phyloP scores from a whole-genome alignment of 768 basidiomycete species.

The Naematelia aurantialba region DNA sequence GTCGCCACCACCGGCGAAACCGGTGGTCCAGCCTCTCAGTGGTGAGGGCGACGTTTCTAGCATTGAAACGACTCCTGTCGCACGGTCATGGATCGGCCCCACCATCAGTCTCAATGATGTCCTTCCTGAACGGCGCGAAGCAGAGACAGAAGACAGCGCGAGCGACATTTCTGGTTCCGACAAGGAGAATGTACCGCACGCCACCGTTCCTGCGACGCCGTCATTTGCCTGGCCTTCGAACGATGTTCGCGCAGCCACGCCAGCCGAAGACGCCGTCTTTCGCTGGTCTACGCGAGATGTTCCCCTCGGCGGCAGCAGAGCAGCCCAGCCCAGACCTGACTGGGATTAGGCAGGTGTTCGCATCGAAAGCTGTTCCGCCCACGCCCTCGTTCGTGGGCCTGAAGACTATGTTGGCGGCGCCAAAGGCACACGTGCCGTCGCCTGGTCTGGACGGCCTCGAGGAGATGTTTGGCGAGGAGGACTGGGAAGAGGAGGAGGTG shows the following conservation, averaged over 20 bases:
- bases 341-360: slow-evolving; percentile 26
- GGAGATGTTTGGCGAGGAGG: slow-evolving; percentile 22
- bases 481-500: slow-evolving; percentile 5
- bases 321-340: slow-evolving; percentile 21
- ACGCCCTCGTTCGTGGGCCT: slow-evolving; percentile 40
- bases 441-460: slow-evolving; percentile 26
- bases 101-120: slow-evolving; percentile 1
- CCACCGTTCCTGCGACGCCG: slow-evolving; percentile 13
- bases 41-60: background rate
- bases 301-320: slow-evolving; percentile 17
- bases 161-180: background rate
- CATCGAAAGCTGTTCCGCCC: slow-evolving; percentile 13
- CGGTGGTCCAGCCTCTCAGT: background rate
- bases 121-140: background rate
- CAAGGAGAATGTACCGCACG: background rate
- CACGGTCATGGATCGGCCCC: background rate
- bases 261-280: slow-evolving; percentile 36
- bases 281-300: slow-evolving; percentile 24
- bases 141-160: background rate
- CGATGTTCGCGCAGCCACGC: slow-evolving; percentile 13
- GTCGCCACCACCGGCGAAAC: slow-evolving; percentile 10
- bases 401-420: slow-evolving; percentile 20
- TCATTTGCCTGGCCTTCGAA: slow-evolving; percentile 21
- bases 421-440: slow-evolving; percentile 13
- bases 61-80: background rate